A percentile compares a stretch with the other conserved stretches of the same genome.
Evolutionary conservation across 441 rosid genomes (phyloP).

Genomic region (Populus tomentosa): DNA sequence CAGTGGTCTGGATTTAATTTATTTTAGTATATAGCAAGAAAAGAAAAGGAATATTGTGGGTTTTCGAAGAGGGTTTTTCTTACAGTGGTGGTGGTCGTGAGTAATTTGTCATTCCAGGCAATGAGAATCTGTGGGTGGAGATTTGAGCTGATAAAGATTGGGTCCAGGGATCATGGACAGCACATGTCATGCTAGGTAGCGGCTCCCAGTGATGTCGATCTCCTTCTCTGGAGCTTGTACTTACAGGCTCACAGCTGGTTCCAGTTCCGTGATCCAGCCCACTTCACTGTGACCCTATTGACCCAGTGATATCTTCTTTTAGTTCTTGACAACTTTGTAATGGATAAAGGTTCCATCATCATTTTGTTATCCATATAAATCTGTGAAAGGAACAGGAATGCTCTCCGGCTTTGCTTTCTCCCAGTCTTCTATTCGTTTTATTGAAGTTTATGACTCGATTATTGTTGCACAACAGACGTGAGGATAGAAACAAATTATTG

Average conservation of each 20-base stretch:
- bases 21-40: neutral
- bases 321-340: neutral
- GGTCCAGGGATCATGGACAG: no score
- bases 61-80: neutral
- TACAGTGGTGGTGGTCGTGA: neutral
- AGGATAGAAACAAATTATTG: no score
- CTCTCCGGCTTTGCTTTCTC: no score
- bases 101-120: neutral
- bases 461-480: no score
- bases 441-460: no score
- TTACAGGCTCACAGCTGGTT: neutral
- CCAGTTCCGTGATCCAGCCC: neutral
- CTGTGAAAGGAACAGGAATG: no score
- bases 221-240: neutral
- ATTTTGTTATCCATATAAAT: neutral
- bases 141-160: no score
- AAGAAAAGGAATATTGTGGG: neutral
- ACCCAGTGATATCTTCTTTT: neutral
- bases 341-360: neutral
- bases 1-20: neutral
- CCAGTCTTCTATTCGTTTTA: no score
- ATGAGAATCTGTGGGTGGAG: neutral
- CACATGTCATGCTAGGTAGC: slow-evolving; percentile 3
- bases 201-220: neutral
- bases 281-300: neutral